phyloP scores from a whole-genome alignment of 257 asterid genomes.

The Solanum lignicaule region DNA sequence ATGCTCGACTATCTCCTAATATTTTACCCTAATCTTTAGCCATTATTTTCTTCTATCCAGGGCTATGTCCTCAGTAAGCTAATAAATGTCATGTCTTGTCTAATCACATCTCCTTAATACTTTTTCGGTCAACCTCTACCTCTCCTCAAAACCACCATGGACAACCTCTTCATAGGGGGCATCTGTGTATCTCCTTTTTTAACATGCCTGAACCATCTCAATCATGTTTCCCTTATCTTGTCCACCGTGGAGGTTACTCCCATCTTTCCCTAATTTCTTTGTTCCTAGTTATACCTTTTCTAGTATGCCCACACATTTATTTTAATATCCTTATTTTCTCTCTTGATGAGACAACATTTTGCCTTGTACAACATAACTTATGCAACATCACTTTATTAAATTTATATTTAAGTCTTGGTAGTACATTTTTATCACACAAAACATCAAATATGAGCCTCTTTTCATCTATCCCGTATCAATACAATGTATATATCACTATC shows the following conservation, averaged over 20 bases:
- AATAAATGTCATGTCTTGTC: neutral
- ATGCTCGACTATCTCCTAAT: neutral
- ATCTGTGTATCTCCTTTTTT: no score
- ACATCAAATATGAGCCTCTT: no score
- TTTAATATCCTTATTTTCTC: neutral
- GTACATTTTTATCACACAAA: neutral
- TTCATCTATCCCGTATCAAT: neutral
- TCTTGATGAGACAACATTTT: no score
- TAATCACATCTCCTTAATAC: neutral
- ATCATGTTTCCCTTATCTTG: neutral
- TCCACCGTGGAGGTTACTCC: no score
- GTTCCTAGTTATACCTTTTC: neutral
- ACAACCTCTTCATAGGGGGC: neutral
- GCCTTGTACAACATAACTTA: neutral
- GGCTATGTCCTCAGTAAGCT: neutral
- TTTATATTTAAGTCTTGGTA: neutral
- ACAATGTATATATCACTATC: neutral
- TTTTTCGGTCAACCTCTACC: neutral
- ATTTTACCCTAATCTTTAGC: neutral
- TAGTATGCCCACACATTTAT: neutral
- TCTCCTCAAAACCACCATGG: neutral
- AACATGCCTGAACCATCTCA: neutral
- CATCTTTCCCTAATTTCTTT: no score
- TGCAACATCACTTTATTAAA: no score
- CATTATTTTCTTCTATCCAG: neutral